phyloP scores from a whole-genome alignment of 768 basidiomycete genomes.

The Serendipita indica region DNA sequence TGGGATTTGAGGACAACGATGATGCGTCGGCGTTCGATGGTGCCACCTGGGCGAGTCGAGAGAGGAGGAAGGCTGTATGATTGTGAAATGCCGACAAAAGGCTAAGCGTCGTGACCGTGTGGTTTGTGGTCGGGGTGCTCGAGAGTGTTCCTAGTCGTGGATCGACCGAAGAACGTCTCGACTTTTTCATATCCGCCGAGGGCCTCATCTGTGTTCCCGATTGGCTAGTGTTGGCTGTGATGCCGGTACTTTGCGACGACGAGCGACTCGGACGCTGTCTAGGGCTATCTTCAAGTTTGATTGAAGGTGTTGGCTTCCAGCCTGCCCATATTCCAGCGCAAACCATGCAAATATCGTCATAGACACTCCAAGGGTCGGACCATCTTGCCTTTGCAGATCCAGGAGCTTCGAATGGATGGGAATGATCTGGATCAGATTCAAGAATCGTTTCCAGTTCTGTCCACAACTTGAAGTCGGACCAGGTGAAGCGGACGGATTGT shows the following conservation, averaged over 20 bases:
- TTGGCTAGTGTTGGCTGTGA: background rate
- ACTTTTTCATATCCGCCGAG: background rate
- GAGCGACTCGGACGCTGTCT: background rate
- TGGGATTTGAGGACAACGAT: constrained; percentile 14
- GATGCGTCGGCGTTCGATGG: background rate
- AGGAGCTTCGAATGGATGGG: constrained; percentile 19
- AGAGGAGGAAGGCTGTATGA: constrained; percentile 43
- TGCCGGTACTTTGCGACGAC: too few species aligned
- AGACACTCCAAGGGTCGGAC: constrained; percentile 67
- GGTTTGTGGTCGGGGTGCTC: background rate
- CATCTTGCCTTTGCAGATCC: constrained; percentile 32
- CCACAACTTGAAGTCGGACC: constrained; percentile 77
- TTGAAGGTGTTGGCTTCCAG: constrained; percentile 50
- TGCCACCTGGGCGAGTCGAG: constrained; percentile 22
- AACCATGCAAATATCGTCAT: constrained; percentile 71
- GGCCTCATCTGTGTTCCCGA: background rate
- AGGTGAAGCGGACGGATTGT: constrained; percentile 54
- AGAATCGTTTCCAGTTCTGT: constrained; percentile 61
- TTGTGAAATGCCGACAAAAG: constrained; percentile 54
- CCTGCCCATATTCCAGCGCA: constrained; percentile 77
- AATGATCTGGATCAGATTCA: constrained; percentile 9
- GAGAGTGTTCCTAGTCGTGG: background rate
- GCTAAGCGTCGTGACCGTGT: constrained; percentile 30
- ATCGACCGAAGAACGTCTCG: background rate
- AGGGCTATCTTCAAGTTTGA: background rate